Conservation (phyloP, 306 rosid genomes). For the Rosa rugosa region DNA sequence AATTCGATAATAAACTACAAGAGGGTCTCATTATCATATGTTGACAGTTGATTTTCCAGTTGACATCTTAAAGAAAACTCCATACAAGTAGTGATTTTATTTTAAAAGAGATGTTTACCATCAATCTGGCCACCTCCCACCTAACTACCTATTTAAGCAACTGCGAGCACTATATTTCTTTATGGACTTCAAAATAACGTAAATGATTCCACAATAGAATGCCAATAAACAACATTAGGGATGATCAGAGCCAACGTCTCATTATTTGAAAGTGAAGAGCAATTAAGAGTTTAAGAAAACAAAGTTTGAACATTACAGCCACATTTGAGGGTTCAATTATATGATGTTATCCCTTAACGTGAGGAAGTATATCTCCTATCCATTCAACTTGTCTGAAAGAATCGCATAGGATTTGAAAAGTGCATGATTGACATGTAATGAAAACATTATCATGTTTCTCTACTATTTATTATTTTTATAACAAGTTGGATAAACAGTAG, state of each 20-base stretch:
- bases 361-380: not conserved
- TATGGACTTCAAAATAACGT: not conserved
- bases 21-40: not conserved
- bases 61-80: not conserved
- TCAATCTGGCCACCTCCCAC: not conserved
- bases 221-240: not conserved
- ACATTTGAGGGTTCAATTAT: not conserved
- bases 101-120: not conserved
- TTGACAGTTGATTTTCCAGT: not conserved
- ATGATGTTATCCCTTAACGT: not conserved
- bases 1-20: not conserved
- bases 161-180: not conserved
- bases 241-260: not conserved
- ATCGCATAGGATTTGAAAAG: not conserved
- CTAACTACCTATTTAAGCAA: not conserved
- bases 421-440: not conserved
- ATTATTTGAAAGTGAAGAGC: not conserved
- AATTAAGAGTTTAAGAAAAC: not conserved
- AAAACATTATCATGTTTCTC: not conserved
- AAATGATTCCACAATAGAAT: not conserved
- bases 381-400: not conserved
- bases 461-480: not conserved
- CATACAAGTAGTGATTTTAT: not conserved
- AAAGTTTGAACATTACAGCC: not conserved
- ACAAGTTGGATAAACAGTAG: not conserved